Percentiles rank a stretch among this genome's conserved stretches.
phyloP scores from a whole-genome alignment of 345 rosid genomes.

The Moricandia moricandioides region DNA sequence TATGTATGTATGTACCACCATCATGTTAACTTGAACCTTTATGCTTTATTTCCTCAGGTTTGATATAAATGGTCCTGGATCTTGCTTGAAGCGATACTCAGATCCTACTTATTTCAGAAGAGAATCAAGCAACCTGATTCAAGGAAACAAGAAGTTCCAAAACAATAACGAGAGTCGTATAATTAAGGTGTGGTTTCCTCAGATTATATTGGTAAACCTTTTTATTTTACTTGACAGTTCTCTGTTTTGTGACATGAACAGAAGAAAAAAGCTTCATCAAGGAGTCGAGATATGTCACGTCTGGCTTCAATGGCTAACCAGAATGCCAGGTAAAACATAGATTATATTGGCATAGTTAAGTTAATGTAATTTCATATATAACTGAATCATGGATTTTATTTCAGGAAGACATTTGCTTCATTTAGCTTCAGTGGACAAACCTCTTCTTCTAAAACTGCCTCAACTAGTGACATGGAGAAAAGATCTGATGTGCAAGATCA shows the following conservation, averaged over 20 bases:
- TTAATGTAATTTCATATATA: not conserved
- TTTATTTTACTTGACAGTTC: not conserved
- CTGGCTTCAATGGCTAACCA: slow-evolving; percentile 46
- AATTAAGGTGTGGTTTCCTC: slow-evolving; percentile 54
- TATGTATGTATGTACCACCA: slow-evolving; percentile 1
- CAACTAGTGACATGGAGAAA: slow-evolving; percentile 47
- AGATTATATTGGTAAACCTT: not conserved
- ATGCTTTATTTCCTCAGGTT: slow-evolving; percentile 52
- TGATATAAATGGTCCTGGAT: slow-evolving; percentile 81
- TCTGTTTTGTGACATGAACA: slow-evolving; percentile 37
- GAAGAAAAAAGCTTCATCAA: slow-evolving; percentile 55
- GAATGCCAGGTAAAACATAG: slow-evolving; percentile 51
- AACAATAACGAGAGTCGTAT: slow-evolving; percentile 53
- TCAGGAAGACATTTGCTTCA: slow-evolving; percentile 59
- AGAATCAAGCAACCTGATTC: slow-evolving; percentile 48
- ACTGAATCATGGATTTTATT: slow-evolving; percentile 20
- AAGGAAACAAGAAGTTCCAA: slow-evolving; percentile 49
- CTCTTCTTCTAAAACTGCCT: slow-evolving; percentile 38
- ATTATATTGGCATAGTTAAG: not conserved
- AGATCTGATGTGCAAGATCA: slow-evolving; percentile 52
- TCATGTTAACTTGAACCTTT: slow-evolving; percentile 18
- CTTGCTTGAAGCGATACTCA: slow-evolving; percentile 88
- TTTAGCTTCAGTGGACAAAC: slow-evolving; percentile 43
- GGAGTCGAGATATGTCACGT: slow-evolving; percentile 53
- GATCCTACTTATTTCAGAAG: slow-evolving; percentile 85